Conservation (phyloP, 352 stramenopile species). For the Pythium brachiatum region DNA sequence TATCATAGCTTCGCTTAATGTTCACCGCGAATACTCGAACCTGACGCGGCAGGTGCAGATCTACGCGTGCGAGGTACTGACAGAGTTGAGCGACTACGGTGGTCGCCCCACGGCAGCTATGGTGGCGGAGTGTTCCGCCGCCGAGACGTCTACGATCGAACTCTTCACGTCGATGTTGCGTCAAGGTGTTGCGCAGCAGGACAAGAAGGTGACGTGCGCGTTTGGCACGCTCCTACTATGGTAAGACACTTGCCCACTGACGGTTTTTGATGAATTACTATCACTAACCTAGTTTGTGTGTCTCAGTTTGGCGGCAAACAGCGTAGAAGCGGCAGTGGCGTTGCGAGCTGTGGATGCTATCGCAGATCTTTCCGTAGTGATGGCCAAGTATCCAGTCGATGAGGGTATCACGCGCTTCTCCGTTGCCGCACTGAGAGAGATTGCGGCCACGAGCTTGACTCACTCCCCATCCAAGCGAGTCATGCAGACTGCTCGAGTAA, state of each 20-base stretch:
- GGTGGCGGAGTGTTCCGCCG: slow-evolving; percentile 29
- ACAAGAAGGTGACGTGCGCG: slow-evolving; percentile 71
- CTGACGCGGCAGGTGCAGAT: slow-evolving; percentile 77
- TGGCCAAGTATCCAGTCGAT: slow-evolving; percentile 71
- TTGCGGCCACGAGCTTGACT: slow-evolving; percentile 56
- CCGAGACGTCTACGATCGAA: slow-evolving; percentile 34
- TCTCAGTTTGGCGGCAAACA: slow-evolving; percentile 49
- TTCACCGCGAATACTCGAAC: slow-evolving; percentile 67
- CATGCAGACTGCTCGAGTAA: slow-evolving; percentile 59
- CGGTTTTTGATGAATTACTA: background rate
- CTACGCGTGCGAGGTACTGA: slow-evolving; percentile 76
- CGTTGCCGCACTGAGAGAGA: slow-evolving; percentile 43
- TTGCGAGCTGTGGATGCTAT: slow-evolving; percentile 54
- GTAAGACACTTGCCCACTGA: slow-evolving; percentile 26
- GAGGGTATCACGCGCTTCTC: slow-evolving; percentile 77
- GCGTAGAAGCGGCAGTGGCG: slow-evolving; percentile 33
- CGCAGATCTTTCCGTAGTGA: slow-evolving; percentile 61
- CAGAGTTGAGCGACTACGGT: slow-evolving; percentile 59
- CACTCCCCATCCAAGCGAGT: slow-evolving; percentile 61
- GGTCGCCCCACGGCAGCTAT: slow-evolving; percentile 32
- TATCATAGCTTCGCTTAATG: slow-evolving; percentile 44
- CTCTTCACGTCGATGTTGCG: slow-evolving; percentile 46
- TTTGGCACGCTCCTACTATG: slow-evolving; percentile 65
- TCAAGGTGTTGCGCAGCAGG: slow-evolving; percentile 54
- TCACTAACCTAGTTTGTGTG: background rate